These are phyloP conservation scores for Vitis hybrid DNA, from an alignment of 177 flowering plant species.

Conservation along the genomic window DNA sequence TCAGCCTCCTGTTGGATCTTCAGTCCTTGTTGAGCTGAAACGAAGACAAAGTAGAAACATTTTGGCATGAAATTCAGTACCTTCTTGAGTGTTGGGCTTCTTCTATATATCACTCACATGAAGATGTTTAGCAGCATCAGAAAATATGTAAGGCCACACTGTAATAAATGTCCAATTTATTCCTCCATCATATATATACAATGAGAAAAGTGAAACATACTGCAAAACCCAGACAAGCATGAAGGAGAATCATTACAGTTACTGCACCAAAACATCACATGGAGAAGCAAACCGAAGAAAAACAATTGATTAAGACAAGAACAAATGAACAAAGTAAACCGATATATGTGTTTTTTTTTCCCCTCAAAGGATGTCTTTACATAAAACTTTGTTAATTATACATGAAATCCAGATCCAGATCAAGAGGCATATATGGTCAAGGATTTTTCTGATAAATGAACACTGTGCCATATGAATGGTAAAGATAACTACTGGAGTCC, in stretches of 20 bases:
- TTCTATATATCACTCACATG: too few species aligned
- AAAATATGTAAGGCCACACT: too few species aligned
- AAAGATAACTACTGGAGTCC: not conserved
- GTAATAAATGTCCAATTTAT: too few species aligned
- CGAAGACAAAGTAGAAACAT: too few species aligned
- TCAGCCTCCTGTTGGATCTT: too few species aligned
- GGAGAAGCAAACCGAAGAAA: not conserved
- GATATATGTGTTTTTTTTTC: constrained; percentile 3
- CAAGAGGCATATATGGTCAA: not conserved
- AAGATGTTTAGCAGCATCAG: too few species aligned
- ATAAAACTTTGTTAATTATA: constrained; percentile 5
- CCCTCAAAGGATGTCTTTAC: constrained; percentile 12
- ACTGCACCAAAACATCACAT: not conserved
- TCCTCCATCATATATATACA: too few species aligned
- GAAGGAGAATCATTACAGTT: not conserved
- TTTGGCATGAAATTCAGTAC: too few species aligned
- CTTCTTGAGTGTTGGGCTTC: too few species aligned
- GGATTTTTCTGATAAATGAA: not conserved
- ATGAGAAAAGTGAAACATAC: too few species aligned
- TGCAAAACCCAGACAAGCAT: too few species aligned
- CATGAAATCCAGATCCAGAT: constrained; percentile 5
- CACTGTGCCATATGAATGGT: not conserved
- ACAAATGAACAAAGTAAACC: not conserved
- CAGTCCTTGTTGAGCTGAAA: too few species aligned
- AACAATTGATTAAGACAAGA: not conserved